These are phyloP conservation scores for Aspergillus unguis DNA, from an alignment of 2,329 filamentous ascomycete species.

Conservation along the genomic window DNA sequence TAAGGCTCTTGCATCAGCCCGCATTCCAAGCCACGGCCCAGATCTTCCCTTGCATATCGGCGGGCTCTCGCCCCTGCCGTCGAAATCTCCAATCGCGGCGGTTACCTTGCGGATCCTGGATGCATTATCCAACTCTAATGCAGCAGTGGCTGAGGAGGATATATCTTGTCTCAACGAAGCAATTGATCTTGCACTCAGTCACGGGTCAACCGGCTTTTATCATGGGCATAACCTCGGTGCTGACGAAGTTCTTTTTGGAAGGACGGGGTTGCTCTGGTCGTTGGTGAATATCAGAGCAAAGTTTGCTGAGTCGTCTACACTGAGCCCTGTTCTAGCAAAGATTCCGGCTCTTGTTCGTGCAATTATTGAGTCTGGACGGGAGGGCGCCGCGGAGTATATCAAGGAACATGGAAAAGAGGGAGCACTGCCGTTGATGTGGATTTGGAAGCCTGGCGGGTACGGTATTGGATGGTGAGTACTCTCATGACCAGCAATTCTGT, in stretches of 20 bases:
- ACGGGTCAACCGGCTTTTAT: slow-evolving; percentile 23
- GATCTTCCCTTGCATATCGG: slow-evolving; percentile 26
- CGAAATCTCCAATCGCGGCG: slow-evolving; percentile 28
- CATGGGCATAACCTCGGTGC: slow-evolving; percentile 30
- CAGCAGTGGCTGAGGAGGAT: slow-evolving; percentile 10
- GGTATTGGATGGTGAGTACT: slow-evolving; percentile 38
- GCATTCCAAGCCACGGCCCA: slow-evolving; percentile 25
- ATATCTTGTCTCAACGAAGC: slow-evolving; percentile 28
- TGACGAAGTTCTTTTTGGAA: slow-evolving; percentile 40
- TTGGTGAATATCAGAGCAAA: slow-evolving; percentile 34
- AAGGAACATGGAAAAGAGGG: slow-evolving; percentile 29
- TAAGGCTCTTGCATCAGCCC: slow-evolving; percentile 25
- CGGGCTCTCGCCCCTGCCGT: slow-evolving; percentile 34
- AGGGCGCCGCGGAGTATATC: slow-evolving; percentile 30
- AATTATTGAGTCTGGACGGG: slow-evolving; percentile 34
- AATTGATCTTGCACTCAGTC: slow-evolving; percentile 27
- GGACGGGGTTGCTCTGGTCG: slow-evolving; percentile 37
- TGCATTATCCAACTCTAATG: background rate
- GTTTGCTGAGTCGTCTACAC: slow-evolving; percentile 14
- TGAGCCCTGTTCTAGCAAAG: slow-evolving; percentile 23
- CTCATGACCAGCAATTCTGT: background rate
- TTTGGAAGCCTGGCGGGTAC: slow-evolving; percentile 36
- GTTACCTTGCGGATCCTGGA: slow-evolving; percentile 26
- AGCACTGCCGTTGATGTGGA: slow-evolving; percentile 41
- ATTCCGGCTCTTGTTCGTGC: slow-evolving; percentile 32